A percentile compares a stretch with the other conserved stretches of the same genome.
Conservation (phyloP, 2,329 filamentous ascomycete species). For the Chaetomiaceae sp. region DNA sequence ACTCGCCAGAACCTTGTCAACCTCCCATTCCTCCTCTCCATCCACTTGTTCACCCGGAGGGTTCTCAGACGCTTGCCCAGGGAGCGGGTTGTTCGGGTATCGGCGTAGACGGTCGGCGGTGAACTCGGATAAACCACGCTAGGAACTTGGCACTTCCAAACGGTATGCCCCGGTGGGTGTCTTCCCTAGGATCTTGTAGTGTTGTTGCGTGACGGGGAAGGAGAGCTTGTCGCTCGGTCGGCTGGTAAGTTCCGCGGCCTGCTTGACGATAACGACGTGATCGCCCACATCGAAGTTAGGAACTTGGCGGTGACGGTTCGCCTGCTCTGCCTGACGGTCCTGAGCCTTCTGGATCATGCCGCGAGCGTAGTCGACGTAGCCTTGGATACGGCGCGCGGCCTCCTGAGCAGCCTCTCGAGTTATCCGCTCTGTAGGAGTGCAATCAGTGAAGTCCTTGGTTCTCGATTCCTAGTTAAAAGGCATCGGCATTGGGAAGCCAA, state of each 20-base stretch:
- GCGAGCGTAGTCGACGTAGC: background rate
- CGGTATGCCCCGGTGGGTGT: background rate
- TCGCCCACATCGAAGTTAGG: background rate
- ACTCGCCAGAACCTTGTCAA: background rate
- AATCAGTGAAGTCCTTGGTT: background rate
- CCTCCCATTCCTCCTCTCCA: background rate
- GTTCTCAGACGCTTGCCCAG: background rate
- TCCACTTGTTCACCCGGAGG: background rate
- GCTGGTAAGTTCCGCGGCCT: background rate
- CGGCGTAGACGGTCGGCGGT: background rate
- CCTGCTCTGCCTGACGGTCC: background rate
- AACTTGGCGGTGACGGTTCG: background rate
- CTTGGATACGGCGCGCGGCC: background rate
- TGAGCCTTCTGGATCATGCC: background rate
- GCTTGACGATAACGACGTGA: background rate
- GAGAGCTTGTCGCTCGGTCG: background rate
- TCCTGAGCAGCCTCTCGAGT: background rate
- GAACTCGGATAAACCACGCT: background rate
- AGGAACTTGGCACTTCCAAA: background rate
- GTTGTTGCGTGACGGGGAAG: background rate
- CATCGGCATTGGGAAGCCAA: background rate
- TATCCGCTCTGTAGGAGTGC: background rate
- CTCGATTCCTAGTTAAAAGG: background rate
- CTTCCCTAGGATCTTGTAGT: background rate
- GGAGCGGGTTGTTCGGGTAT: background rate